phyloP scores from a whole-genome alignment of 179 eudicot genomes.

The Beta macrorhiza region DNA sequence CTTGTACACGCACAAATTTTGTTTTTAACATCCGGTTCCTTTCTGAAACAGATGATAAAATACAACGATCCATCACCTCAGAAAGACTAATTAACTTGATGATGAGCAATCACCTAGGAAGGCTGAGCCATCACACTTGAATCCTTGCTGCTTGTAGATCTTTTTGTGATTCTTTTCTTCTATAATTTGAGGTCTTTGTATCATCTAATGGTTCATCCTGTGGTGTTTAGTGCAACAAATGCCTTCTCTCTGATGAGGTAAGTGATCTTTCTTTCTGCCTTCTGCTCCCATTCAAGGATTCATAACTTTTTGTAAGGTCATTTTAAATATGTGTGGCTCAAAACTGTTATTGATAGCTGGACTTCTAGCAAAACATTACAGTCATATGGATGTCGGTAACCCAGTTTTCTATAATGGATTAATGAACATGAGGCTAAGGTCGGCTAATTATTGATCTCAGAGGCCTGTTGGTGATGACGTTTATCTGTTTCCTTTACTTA shows the following conservation, averaged over 20 bases:
- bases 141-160: conserved; percentile 20
- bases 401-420: not conserved
- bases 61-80: conserved; percentile 48
- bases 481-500: not conserved
- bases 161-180: conserved; percentile 25
- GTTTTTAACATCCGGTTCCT: conserved; percentile 1
- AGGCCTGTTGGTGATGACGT: not conserved
- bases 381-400: not conserved
- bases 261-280: conserved; percentile 2
- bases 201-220: conserved; percentile 36
- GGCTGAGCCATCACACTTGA: not conserved
- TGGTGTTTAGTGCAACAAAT: conserved; percentile 19
- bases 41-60: conserved; percentile 58
- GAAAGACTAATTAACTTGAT: conserved; percentile 30
- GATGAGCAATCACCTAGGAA: conserved; percentile 9
- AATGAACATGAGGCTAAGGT: not conserved
- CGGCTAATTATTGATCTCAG: not conserved
- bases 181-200: conserved; percentile 26
- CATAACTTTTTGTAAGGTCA: not conserved
- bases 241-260: conserved; percentile 22
- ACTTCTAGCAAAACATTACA: not conserved
- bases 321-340: not conserved
- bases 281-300: not conserved
- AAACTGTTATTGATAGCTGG: not conserved
- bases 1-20: too few relatives aligned